Evolutionary conservation across 305 asterid species (phyloP).

Genomic region (Petunia hybrid): DNA sequence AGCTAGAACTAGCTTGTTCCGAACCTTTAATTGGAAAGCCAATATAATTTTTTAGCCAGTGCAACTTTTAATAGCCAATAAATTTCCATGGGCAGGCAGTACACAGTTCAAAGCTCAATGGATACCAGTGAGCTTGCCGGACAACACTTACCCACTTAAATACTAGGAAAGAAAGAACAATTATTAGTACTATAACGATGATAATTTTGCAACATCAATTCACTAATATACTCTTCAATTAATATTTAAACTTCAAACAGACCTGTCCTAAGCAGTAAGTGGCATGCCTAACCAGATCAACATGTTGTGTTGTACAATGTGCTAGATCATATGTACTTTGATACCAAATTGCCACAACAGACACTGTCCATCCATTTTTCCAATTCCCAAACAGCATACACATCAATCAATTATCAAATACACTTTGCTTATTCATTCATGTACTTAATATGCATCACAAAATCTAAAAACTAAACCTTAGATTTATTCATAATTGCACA

Average conservation of each 20-base stretch:
- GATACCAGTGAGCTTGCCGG: too few species aligned
- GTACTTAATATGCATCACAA: not conserved
- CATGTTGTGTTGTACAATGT: not conserved
- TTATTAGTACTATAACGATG: too few species aligned
- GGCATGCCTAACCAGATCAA: not conserved
- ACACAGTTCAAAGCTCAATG: too few species aligned
- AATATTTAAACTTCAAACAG: not conserved
- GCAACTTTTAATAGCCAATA: too few species aligned
- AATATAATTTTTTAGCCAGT: too few species aligned
- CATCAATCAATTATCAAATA: not conserved
- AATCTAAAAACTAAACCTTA: not conserved
- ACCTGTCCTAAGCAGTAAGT: not conserved
- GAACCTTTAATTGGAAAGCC: too few species aligned
- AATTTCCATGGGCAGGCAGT: too few species aligned
- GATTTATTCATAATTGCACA: constrained; percentile 23
- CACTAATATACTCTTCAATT: not conserved
- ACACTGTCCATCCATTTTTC: not conserved
- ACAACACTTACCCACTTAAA: too few species aligned
- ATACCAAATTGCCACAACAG: not conserved
- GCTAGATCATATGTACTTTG: not conserved
- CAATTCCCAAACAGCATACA: not conserved
- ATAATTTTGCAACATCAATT: too few species aligned
- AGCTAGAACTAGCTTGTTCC: too few species aligned
- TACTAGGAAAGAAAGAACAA: too few species aligned
- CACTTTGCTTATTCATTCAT: not conserved